A percentile compares a stretch with the other conserved stretches of the same genome.
These are phyloP conservation scores for Fraxinus ornus DNA, from an alignment of 305 asterid genomes.

Conservation along the genomic window DNA sequence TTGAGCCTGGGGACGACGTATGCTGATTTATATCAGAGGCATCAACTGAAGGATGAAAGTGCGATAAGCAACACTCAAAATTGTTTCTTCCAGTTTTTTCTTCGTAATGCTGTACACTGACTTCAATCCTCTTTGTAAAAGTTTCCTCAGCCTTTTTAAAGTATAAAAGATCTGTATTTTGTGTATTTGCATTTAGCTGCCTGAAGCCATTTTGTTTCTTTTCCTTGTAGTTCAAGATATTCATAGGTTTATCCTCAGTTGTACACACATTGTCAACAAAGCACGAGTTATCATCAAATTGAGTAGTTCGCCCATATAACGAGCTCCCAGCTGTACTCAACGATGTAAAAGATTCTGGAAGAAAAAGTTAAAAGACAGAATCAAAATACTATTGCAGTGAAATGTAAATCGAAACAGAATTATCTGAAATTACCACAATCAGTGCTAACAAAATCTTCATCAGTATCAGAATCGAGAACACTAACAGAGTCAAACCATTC, in stretches of 20 bases:
- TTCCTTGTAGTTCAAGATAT: not conserved
- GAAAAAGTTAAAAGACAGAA: conserved; percentile 1
- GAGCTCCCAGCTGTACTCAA: conserved; percentile 24
- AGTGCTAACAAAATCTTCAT: conserved; percentile 69
- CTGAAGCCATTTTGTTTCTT: not conserved
- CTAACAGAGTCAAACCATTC: conserved; percentile 82
- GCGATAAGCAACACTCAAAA: conserved; percentile 12
- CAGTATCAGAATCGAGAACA: conserved; percentile 72
- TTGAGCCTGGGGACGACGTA: conserved; percentile 23
- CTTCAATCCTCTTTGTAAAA: conserved; percentile 19
- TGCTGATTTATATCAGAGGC: conserved; percentile 17
- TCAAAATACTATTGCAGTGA: not conserved
- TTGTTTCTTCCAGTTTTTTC: conserved; percentile 15
- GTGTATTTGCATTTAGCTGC: conserved; percentile 5
- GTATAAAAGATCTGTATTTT: conserved; percentile 1
- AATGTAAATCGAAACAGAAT: not conserved
- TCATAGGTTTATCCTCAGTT: conserved; percentile 17
- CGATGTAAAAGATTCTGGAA: conserved; percentile 45
- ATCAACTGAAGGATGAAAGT: conserved; percentile 14
- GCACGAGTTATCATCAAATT: conserved; percentile 22
- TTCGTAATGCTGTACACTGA: not conserved
- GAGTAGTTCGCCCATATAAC: conserved; percentile 21
- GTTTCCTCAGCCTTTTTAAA: conserved; percentile 20
- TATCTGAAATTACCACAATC: conserved; percentile 50
- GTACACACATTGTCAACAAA: conserved; percentile 2